phyloP scores from a whole-genome alignment of 2,329 filamentous ascomycete species.

The Rutstroemia sp. region DNA sequence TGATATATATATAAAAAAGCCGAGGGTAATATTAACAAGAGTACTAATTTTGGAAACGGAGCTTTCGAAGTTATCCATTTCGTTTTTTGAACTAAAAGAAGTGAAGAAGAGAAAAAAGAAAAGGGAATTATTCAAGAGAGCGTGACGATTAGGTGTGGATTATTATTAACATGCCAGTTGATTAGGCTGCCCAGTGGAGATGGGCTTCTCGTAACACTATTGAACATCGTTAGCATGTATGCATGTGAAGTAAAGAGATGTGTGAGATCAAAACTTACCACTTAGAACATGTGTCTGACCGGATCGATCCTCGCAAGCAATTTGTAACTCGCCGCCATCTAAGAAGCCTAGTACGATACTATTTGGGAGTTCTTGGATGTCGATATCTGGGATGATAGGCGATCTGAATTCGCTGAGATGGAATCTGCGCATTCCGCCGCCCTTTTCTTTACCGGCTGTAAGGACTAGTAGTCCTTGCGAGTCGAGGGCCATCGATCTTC shows the following conservation, averaged over 20 bases:
- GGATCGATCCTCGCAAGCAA: slow-evolving; percentile 55
- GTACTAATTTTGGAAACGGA: not conserved
- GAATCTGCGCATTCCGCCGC: slow-evolving; percentile 65
- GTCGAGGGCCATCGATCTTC: slow-evolving; percentile 80
- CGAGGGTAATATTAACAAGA: not conserved
- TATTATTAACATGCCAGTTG: no score
- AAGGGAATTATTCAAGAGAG: not conserved
- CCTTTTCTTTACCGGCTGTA: slow-evolving; percentile 39
- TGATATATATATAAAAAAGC: not conserved
- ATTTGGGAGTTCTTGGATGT: slow-evolving; percentile 86
- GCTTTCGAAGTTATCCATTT: not conserved
- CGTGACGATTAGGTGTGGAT: no score
- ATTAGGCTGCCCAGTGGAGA: not conserved
- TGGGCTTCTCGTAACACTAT: not conserved
- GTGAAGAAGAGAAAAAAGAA: not conserved
- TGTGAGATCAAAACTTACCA: slow-evolving; percentile 19
- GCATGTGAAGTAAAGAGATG: not conserved
- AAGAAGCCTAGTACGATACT: slow-evolving; percentile 61
- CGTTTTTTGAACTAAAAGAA: not conserved
- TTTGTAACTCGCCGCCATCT: slow-evolving; percentile 55
- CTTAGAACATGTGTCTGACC: slow-evolving; percentile 49
- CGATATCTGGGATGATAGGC: slow-evolving; percentile 80
- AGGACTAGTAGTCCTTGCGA: slow-evolving; percentile 77
- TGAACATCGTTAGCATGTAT: not conserved
- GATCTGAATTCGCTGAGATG: slow-evolving; percentile 76